A percentile compares a stretch with the other conserved stretches of the same genome.
These are phyloP conservation scores for Lantana camara DNA, from an alignment of 257 asterid species.

Conservation along the genomic window DNA sequence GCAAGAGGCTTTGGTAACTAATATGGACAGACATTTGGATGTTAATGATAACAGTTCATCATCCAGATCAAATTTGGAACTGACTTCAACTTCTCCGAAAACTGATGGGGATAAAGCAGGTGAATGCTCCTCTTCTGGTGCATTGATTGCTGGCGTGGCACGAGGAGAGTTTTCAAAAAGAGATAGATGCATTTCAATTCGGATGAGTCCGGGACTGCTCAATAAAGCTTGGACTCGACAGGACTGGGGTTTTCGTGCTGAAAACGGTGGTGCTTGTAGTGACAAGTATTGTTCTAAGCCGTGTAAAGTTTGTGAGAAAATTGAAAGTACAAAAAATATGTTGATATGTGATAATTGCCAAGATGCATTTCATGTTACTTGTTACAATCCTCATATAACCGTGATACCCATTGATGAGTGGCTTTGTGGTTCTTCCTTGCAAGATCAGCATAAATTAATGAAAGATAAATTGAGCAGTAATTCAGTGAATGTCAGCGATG, in stretches of 20 bases:
- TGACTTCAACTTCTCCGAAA: conserved; percentile 46
- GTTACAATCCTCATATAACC: conserved; percentile 61
- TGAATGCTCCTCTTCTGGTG: conserved; percentile 82
- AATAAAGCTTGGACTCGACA: conserved; percentile 33
- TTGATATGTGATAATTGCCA: conserved; percentile 78
- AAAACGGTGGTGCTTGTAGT: conserved; percentile 25
- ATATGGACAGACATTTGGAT: conserved; percentile 39
- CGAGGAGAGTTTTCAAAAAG: conserved; percentile 58
- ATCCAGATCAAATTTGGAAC: conserved; percentile 63
- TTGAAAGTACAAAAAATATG: too few species aligned
- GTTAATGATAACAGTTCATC: conserved; percentile 58
- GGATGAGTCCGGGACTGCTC: conserved; percentile 59
- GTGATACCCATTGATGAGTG: conserved; percentile 68
- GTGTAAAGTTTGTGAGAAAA: conserved; percentile 60
- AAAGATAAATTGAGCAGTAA: conserved; percentile 53
- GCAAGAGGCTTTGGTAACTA: conserved; percentile 47
- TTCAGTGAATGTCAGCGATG: conserved; percentile 28
- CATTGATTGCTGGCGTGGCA: conserved; percentile 40
- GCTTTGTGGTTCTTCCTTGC: conserved; percentile 76
- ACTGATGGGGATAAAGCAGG: conserved; percentile 50
- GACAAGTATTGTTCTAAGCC: conserved; percentile 48
- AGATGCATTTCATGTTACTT: conserved; percentile 74
- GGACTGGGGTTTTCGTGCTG: conserved; percentile 34
- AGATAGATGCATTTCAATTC: conserved; percentile 62
- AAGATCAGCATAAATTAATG: conserved; percentile 58